Evolutionary conservation across 2,329 filamentous ascomycete species (phyloP).

Genomic region (Canariomyces notabilis): DNA sequence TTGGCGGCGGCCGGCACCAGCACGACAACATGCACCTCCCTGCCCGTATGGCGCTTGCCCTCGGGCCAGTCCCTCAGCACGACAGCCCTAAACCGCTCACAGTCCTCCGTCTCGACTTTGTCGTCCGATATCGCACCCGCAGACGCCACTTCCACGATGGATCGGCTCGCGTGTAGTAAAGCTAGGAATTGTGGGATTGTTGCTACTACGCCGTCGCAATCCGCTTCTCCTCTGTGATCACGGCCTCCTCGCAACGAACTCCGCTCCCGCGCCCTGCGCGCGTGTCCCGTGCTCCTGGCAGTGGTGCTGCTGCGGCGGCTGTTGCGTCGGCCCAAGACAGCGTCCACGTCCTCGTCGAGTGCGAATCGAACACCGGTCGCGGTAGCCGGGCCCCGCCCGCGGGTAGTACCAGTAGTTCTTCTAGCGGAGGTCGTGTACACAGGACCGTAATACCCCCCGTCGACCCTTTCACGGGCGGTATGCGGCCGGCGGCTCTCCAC

Average conservation of each 20-base stretch:
- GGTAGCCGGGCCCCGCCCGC: not conserved
- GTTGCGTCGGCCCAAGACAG: not conserved
- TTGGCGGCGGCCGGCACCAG: slow-evolving; percentile 8
- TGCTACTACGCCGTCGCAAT: slow-evolving; percentile 9
- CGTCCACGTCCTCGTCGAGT: slow-evolving; percentile 1
- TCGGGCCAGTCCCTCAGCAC: not conserved
- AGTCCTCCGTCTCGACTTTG: slow-evolving; percentile 1
- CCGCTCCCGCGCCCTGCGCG: not conserved
- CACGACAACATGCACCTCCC: slow-evolving; percentile 16
- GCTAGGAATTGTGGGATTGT: slow-evolving; percentile 17
- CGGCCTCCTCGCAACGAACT: not conserved
- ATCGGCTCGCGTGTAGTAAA: slow-evolving; percentile 8
- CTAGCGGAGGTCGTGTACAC: not conserved
- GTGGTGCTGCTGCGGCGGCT: too few relatives aligned
- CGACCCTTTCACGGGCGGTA: not conserved
- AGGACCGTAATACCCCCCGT: not conserved
- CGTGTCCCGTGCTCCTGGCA: not conserved
- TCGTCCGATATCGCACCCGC: not conserved
- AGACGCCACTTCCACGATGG: slow-evolving; percentile 8
- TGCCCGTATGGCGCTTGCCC: slow-evolving; percentile 11
- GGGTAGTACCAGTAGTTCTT: too few relatives aligned
- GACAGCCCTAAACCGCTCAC: slow-evolving; percentile 4
- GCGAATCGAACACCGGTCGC: not conserved
- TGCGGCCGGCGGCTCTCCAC: not conserved
- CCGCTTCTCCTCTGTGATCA: not conserved